Conservation (phyloP, 306 rosid species). For the Fragaria vesca region DNA sequence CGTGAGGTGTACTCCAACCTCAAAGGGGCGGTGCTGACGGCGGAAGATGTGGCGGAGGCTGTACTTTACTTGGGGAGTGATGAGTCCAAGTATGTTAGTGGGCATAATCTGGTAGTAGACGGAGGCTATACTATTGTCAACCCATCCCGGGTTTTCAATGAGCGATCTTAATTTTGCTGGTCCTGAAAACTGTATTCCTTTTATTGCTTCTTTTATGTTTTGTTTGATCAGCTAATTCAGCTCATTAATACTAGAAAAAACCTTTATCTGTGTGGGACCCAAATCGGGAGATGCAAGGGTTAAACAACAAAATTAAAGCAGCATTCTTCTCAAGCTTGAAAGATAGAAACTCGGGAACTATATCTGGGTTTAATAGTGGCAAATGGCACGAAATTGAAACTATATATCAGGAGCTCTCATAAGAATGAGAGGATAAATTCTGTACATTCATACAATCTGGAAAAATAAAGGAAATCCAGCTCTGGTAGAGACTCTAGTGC, state of each 20-base stretch:
- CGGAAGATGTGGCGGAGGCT: conserved; percentile 50
- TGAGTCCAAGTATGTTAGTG: conserved; percentile 50
- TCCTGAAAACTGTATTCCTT: too few relatives aligned
- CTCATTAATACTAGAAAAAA: too few relatives aligned
- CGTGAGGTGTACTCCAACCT: conserved; percentile 25
- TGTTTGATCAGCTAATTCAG: too few relatives aligned
- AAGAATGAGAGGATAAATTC: neutral
- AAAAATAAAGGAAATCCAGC: neutral
- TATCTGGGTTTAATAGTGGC: neutral
- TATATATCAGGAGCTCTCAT: neutral
- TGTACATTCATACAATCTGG: conserved; percentile 1
- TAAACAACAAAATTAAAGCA: neutral
- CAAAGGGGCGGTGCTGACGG: conserved; percentile 20
- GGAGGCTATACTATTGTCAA: conserved; percentile 40
- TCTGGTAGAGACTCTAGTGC: neutral
- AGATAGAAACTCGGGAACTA: too few relatives aligned
- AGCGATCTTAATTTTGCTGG: too few relatives aligned
- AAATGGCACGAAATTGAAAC: neutral
- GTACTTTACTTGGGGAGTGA: conserved; percentile 52
- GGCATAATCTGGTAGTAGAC: conserved; percentile 45
- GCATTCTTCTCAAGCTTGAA: neutral
- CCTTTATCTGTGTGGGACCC: too few relatives aligned
- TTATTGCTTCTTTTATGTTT: too few relatives aligned
- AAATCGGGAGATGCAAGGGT: too few relatives aligned
- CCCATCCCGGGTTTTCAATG: conserved; percentile 16